phyloP scores from a whole-genome alignment of 768 basidiomycete genomes.

The Naganishia friedmannii region DNA sequence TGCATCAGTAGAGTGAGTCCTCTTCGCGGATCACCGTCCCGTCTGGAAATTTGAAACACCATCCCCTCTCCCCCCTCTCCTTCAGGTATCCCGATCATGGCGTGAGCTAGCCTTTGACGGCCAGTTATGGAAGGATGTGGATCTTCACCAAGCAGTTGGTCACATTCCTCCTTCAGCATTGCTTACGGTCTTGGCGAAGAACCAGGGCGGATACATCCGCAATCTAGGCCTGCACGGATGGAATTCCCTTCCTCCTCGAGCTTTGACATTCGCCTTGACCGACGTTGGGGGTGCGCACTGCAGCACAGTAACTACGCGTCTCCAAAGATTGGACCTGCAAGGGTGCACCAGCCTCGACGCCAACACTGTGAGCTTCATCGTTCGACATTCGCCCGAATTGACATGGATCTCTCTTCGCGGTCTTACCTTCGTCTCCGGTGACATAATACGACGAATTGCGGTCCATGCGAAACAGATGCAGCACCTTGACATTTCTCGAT shows the following conservation, averaged over 20 bases:
- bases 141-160: slow-evolving; percentile 53
- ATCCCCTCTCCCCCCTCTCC: too few species aligned
- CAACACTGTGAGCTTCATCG: background rate
- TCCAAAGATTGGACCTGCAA: slow-evolving; percentile 21
- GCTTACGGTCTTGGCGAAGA: slow-evolving; percentile 55
- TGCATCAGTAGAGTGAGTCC: slow-evolving; percentile 72
- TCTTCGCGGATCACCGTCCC: background rate
- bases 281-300: slow-evolving; percentile 42
- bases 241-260: slow-evolving; percentile 59
- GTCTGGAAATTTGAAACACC: background rate
- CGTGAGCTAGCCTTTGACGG: slow-evolving; percentile 73
- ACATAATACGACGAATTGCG: slow-evolving; percentile 64
- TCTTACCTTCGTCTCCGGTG: slow-evolving; percentile 62
- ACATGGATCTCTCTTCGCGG: slow-evolving; percentile 68
- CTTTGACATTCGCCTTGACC: slow-evolving; percentile 53
- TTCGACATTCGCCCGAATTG: slow-evolving; percentile 47
- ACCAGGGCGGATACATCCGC: slow-evolving; percentile 54
- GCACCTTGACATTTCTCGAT: slow-evolving; percentile 21
- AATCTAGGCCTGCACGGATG: slow-evolving; percentile 71
- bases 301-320: background rate
- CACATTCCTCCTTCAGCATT: slow-evolving; percentile 11
- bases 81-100: slow-evolving; percentile 55
- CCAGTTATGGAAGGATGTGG: slow-evolving; percentile 72
- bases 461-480: slow-evolving; percentile 65
- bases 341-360: slow-evolving; percentile 8